These are phyloP conservation scores for Plectranthus barbatus DNA, from an alignment of 257 asterid species.

Conservation along the genomic window DNA sequence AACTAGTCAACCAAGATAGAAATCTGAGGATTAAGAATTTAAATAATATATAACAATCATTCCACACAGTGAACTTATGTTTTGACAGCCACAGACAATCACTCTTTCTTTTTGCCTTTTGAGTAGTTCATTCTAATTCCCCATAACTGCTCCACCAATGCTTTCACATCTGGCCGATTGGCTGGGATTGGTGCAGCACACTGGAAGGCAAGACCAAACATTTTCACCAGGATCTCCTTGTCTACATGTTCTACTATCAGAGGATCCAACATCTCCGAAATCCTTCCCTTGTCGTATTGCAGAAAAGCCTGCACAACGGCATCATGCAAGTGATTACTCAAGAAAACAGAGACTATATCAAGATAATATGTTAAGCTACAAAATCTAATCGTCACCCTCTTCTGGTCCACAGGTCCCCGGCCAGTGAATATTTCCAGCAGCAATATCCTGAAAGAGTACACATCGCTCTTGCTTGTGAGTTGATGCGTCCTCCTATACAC, in stretches of 20 bases:
- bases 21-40: too few species aligned
- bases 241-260: conserved; percentile 40
- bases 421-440: conserved; percentile 73
- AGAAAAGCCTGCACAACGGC: conserved; percentile 53
- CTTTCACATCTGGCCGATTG: conserved; percentile 85
- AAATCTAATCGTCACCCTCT: conserved; percentile 13
- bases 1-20: too few species aligned
- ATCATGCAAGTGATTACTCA: conserved; percentile 6
- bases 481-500: conserved; percentile 85
- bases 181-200: conserved; percentile 86
- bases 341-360: too few species aligned
- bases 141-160: conserved; percentile 61
- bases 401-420: conserved; percentile 84
- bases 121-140: too few species aligned
- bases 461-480: conserved; percentile 81
- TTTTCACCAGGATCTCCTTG: conserved; percentile 44
- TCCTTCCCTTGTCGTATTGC: conserved; percentile 43
- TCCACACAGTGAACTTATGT: too few species aligned
- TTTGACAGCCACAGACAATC: too few species aligned
- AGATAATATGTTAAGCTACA: too few species aligned
- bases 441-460: too few species aligned
- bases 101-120: too few species aligned
- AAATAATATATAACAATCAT: too few species aligned
- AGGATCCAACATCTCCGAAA: conserved; percentile 63
- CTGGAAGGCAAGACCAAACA: conserved; percentile 61